Conservation (phyloP, 768 basidiomycete species). For the Paxillus involutus region DNA sequence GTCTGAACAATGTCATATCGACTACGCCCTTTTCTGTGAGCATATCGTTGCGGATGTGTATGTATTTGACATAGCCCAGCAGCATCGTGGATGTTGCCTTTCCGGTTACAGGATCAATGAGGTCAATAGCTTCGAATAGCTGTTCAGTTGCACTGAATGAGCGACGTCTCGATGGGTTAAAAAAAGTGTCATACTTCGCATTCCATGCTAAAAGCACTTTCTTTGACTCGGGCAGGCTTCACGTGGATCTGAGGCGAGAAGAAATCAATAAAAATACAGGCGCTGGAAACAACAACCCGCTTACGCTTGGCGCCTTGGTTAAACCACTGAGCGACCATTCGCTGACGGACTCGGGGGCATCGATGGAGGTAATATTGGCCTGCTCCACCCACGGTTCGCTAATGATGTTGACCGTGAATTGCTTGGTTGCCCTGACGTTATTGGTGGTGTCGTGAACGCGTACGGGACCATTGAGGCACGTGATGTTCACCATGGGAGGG, state of each 20-base stretch:
- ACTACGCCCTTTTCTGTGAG: slow-evolving; percentile 36
- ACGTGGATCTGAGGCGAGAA: slow-evolving; percentile 31
- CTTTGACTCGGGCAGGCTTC: slow-evolving; percentile 41
- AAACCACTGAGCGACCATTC: slow-evolving; percentile 44
- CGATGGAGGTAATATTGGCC: slow-evolving; percentile 38
- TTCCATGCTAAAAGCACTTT: slow-evolving; percentile 50
- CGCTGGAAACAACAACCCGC: too few species aligned
- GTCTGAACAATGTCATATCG: slow-evolving; percentile 35
- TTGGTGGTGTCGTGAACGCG: slow-evolving; percentile 40
- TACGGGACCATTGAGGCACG: slow-evolving; percentile 17
- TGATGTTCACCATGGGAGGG: slow-evolving; percentile 39
- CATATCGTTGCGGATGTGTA: slow-evolving; percentile 44
- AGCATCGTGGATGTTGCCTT: slow-evolving; percentile 27
- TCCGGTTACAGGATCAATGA: slow-evolving; percentile 33
- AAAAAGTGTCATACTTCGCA: slow-evolving; percentile 32
- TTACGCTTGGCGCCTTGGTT: slow-evolving; percentile 22
- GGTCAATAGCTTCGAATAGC: slow-evolving; percentile 30
- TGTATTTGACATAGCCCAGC: slow-evolving; percentile 40
- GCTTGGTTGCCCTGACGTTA: slow-evolving; percentile 44
- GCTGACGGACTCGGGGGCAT: slow-evolving; percentile 34
- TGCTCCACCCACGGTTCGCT: slow-evolving; percentile 45
- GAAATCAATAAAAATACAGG: too few species aligned
- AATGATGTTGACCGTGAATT: slow-evolving; percentile 56
- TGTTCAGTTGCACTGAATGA: background rate
- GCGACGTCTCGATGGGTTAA: background rate